These are phyloP conservation scores for Lactarius tabidus DNA, from an alignment of 768 basidiomycete genomes.

Conservation along the genomic window DNA sequence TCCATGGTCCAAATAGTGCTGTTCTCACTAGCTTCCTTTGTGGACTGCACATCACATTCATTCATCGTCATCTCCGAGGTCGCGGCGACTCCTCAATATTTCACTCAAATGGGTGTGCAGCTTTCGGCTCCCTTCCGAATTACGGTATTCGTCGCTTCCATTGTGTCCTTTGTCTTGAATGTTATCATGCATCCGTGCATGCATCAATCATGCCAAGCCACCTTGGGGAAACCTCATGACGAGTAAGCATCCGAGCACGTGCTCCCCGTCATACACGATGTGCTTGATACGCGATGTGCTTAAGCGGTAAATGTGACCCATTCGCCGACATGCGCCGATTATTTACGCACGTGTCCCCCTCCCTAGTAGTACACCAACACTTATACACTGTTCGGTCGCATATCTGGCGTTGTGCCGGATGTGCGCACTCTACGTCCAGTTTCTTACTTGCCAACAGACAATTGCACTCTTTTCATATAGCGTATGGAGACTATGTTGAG, in stretches of 20 bases:
- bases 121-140: slow-evolving; percentile 41
- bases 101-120: slow-evolving; percentile 46
- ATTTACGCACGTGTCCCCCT: slow-evolving; percentile 7
- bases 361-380: neutral
- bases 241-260: neutral
- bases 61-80: slow-evolving; percentile 20
- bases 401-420: neutral
- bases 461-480: neutral
- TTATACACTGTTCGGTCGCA: neutral
- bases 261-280: neutral
- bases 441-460: neutral
- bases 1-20: neutral
- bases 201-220: slow-evolving; percentile 44
- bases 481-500: neutral
- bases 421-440: neutral
- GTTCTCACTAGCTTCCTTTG: neutral
- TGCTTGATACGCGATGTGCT: neutral
- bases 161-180: neutral
- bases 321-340: neutral
- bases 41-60: neutral
- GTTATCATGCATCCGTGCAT: slow-evolving; percentile 42
- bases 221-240: slow-evolving; percentile 34
- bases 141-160: slow-evolving; percentile 26
- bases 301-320: neutral
- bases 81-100: slow-evolving; percentile 45